phyloP scores from a whole-genome alignment of 78 protist genomes.

The Dictyostelium firmibasis region DNA sequence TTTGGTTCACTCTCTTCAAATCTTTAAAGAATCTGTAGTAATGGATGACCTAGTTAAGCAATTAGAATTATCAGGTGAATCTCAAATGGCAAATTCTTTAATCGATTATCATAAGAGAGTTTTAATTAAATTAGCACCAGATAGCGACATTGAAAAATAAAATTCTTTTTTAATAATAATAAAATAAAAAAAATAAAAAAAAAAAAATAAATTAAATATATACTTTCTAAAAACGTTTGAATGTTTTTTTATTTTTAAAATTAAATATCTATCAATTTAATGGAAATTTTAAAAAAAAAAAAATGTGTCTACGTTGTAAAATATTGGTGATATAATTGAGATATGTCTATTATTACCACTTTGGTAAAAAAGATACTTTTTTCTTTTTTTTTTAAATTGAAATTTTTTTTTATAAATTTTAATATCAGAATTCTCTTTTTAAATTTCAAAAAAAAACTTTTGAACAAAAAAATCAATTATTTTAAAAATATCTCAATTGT shows the following conservation, averaged over 20 bases:
- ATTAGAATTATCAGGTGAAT: neutral
- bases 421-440: neutral
- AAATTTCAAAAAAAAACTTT: neutral
- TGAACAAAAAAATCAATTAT: too few species aligned
- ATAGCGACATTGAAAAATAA: slow-evolving; percentile 57
- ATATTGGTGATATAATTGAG: neutral
- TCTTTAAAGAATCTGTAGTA: slow-evolving; percentile 50
- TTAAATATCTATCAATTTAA: neutral
- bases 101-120: slow-evolving; percentile 65
- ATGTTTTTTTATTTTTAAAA: neutral
- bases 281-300: neutral
- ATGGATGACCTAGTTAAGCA: slow-evolving; percentile 43
- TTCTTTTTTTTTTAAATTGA: neutral
- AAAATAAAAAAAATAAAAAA: neutral
- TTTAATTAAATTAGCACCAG: slow-evolving; percentile 70
- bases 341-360: neutral
- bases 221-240: neutral
- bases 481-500: too few species aligned
- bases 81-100: neutral
- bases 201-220: neutral
- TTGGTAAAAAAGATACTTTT: neutral
- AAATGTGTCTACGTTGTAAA: neutral
- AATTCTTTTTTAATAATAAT: neutral
- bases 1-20: slow-evolving; percentile 71
- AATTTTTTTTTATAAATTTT: neutral